Evolutionary conservation across 129 eudicot genomes (phyloP), one percentile per base, ranked within the genome.

Genomic region (Helichrysum umbraculigerum): DNA sequence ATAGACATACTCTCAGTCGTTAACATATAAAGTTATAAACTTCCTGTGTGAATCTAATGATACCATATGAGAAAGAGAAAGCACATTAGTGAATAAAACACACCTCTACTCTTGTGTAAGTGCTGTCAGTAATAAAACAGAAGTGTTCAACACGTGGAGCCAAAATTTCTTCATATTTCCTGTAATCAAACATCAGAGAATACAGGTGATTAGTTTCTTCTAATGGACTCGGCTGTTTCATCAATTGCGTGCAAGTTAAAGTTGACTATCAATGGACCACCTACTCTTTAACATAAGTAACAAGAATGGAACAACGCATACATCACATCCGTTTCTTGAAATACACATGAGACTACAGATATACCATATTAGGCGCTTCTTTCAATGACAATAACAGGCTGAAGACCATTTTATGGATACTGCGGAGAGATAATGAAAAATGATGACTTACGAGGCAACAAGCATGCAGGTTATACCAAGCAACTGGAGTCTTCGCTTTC

Each of bases 391-490:
- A 32, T 16, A 3, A 28, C 41, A 2, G 25, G 25, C 66, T 30
- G 20, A 10, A 20, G 16, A 59, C 14, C 15, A 28, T 25, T 25
- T 28, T 10, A 44, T 44, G 74, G 50, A 44, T 42, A 70, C 15
- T 28, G 60, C 74, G 32, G 51, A 51, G 66, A 32, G 29, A 22
- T 32, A 54, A 21, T 25, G 30, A 30, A 19, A 47, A 37, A 19
- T 17, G 20, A 41, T 44, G 70, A 85, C 98, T 91, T 85, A 93
- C 98, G 98, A 93, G 62, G 98, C 91, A 82, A 93, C 78, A 15
- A 91, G 87, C 98, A 93, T 88, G 96, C 98, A 90, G 78, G 98
- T 91, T 32, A 93, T 88, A 58, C 98, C 98, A 77, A 93, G 87
- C 81, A 93, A 81, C 71, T 93, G 97, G 79, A 93, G 84, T 80